Evolutionary conservation across 176 grass and related monocot species (phyloP).

Genomic region (Phoenix roebelenii): DNA sequence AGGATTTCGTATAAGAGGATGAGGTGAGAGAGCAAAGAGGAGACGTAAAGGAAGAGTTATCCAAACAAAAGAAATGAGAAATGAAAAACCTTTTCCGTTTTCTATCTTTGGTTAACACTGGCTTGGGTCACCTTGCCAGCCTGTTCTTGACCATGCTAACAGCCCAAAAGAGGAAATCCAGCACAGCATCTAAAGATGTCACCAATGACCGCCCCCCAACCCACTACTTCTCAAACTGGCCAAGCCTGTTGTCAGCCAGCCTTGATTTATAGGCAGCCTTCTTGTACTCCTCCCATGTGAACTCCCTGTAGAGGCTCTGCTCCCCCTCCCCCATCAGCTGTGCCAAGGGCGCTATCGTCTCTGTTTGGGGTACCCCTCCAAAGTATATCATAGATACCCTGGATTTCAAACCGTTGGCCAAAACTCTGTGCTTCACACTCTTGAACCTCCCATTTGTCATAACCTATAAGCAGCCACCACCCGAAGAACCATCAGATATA

Average conservation of each 20-base stretch:
- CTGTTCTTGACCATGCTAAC: no score
- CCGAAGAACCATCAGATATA: background rate
- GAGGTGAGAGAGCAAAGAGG: no score
- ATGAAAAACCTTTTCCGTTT: no score
- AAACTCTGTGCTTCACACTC: conserved; percentile 93
- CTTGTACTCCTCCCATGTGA: conserved; percentile 99
- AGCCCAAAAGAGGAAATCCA: background rate
- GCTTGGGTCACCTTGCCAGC: no score
- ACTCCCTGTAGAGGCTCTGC: conserved; percentile 84
- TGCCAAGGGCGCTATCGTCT: conserved; percentile 75
- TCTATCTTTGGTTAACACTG: no score
- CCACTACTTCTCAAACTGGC: conserved; percentile 48
- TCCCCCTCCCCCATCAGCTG: conserved; percentile 72
- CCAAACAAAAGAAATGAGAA: no score
- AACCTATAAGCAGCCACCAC: background rate
- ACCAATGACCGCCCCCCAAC: background rate
- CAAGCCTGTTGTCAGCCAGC: conserved; percentile 82
- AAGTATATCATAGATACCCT: conserved; percentile 98
- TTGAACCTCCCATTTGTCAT: conserved; percentile 63
- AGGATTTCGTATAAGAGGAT: no score
- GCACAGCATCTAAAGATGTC: background rate
- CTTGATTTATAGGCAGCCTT: conserved; percentile 94
- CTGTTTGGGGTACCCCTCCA: conserved; percentile 43
- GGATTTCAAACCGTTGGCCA: conserved; percentile 76
- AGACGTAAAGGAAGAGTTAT: no score